Evolutionary conservation across 2,329 filamentous ascomycete species (phyloP).

Genomic region (Sphaerulina musiva): DNA sequence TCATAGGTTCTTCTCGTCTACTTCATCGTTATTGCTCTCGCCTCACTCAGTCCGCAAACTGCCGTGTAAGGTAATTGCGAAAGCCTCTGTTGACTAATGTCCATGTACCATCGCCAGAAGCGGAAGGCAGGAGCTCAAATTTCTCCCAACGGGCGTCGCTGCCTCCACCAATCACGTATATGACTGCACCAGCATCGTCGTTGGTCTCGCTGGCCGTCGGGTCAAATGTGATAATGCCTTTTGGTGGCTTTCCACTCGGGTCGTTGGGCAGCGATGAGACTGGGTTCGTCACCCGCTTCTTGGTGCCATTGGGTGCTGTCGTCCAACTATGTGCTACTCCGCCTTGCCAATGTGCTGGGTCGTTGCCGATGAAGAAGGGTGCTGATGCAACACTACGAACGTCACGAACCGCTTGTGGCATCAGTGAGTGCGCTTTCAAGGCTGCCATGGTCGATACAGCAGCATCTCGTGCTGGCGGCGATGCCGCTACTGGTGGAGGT

Average conservation of each 20-base stretch:
- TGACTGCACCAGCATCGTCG: slow-evolving; percentile 24
- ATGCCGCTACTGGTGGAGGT: slow-evolving; percentile 26
- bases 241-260: slow-evolving; percentile 57
- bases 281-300: slow-evolving; percentile 27
- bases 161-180: slow-evolving; percentile 33
- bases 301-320: slow-evolving; percentile 34
- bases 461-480: slow-evolving; percentile 19
- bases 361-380: slow-evolving; percentile 77
- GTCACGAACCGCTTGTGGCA: slow-evolving; percentile 84
- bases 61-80: slow-evolving; percentile 31
- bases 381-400: slow-evolving; percentile 76
- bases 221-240: slow-evolving; percentile 77
- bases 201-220: slow-evolving; percentile 15
- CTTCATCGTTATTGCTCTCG: not conserved
- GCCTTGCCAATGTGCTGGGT: slow-evolving; percentile 46
- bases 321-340: slow-evolving; percentile 26
- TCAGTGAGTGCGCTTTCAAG: slow-evolving; percentile 30
- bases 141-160: slow-evolving; percentile 33
- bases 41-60: slow-evolving; percentile 32
- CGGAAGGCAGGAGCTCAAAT: slow-evolving; percentile 28
- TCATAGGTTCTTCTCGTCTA: too few relatives aligned
- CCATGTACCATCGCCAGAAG: slow-evolving; percentile 20
- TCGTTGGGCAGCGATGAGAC: slow-evolving; percentile 47
- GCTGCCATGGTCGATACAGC: slow-evolving; percentile 25
- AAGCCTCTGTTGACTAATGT: slow-evolving; percentile 29